Conservation (phyloP, 768 basidiomycete species). For the Calocera viscosa region DNA sequence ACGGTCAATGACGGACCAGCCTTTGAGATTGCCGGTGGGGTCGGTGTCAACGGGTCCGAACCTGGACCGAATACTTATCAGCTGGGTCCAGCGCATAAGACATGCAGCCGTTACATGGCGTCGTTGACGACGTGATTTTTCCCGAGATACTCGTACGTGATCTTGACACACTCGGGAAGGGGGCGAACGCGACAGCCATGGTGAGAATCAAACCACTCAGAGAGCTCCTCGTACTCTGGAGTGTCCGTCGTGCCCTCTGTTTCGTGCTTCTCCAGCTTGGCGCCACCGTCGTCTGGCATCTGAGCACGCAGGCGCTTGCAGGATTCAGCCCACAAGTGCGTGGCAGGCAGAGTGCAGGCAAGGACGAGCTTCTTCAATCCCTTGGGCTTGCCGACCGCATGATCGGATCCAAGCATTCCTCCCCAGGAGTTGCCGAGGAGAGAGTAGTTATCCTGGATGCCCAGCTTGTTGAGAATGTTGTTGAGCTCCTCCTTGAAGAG, state of each 20-base stretch:
- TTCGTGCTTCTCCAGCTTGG: conserved; percentile 7
- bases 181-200: conserved; percentile 38
- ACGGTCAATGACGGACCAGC: conserved; percentile 38
- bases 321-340: conserved; percentile 8
- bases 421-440: conserved; percentile 15
- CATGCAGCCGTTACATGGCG: conserved; percentile 31
- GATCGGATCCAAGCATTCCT: conserved; percentile 11
- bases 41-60: conserved; percentile 30
- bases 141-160: conserved; percentile 27
- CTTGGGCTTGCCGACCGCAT: conserved; percentile 6
- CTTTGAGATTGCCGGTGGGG: conserved; percentile 32
- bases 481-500: conserved; percentile 15
- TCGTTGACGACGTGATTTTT: conserved; percentile 38
- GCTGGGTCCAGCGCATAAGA: neutral
- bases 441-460: conserved; percentile 12
- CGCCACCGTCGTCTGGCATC: conserved; percentile 12
- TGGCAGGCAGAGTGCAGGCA: conserved; percentile 6
- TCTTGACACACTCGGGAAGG: conserved; percentile 31
- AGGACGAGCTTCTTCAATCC: conserved; percentile 14
- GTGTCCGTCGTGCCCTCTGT: conserved; percentile 4
- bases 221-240: conserved; percentile 9
- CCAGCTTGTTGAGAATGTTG: conserved; percentile 10
- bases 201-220: conserved; percentile 29
- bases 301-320: conserved; percentile 6
- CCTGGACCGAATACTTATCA: conserved; percentile 15